A percentile compares a stretch with the other conserved stretches of the same genome.
phyloP scores from a whole-genome alignment of 257 asterid species.

The Solanum etuberosum region DNA sequence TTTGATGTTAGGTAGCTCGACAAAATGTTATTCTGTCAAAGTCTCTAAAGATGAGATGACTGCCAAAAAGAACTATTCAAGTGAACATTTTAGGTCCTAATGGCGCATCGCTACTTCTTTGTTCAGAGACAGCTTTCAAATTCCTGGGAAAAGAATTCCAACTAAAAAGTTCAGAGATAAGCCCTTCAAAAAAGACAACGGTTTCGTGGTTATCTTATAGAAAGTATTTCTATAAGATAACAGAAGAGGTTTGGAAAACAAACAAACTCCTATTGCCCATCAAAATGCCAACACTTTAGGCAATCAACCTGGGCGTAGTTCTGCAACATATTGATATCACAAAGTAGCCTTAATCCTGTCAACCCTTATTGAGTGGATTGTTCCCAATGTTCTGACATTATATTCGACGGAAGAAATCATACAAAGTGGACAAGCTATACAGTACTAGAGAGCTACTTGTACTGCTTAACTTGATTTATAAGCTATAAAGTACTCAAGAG shows the following conservation, averaged over 20 bases:
- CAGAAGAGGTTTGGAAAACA: neutral
- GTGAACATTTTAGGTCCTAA: neutral
- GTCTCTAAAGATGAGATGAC: neutral
- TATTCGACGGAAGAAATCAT: neutral
- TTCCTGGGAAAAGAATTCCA: neutral
- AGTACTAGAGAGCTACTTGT: neutral
- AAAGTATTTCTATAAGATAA: too few species aligned
- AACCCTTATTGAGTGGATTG: neutral
- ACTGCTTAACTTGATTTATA: neutral
- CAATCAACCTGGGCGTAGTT: neutral
- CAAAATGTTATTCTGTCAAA: neutral
- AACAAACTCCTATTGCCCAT: neutral
- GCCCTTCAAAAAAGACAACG: neutral
- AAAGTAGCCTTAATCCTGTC: neutral
- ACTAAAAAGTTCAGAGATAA: neutral
- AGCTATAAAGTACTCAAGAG: neutral
- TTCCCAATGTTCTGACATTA: neutral
- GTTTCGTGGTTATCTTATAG: neutral
- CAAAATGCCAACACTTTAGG: neutral
- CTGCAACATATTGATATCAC: neutral
- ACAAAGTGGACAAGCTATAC: neutral
- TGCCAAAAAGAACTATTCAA: neutral
- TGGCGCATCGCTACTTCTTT: neutral
- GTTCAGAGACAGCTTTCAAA: neutral
- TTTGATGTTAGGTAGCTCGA: slow-evolving; percentile 4